These are phyloP conservation scores for Hippophae tibetana DNA, from an alignment of 306 rosid species.

Conservation along the genomic window DNA sequence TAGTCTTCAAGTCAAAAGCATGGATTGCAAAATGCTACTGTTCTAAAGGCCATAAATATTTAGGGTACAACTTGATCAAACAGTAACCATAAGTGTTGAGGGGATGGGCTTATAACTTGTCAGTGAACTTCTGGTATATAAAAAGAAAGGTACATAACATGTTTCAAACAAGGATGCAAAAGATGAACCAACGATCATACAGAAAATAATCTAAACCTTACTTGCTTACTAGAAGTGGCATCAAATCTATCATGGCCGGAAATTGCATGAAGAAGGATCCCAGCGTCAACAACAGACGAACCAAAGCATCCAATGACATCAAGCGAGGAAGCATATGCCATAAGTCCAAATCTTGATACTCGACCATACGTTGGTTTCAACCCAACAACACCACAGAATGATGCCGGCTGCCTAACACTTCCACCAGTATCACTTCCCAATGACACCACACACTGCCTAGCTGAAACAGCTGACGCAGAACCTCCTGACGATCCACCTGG, in stretches of 20 bases:
- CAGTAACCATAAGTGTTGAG: too few species aligned
- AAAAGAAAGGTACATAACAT: too few species aligned
- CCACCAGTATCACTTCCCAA: conserved; percentile 99
- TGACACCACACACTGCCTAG: conserved; percentile 81
- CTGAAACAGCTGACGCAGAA: conserved; percentile 97
- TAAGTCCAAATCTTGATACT: conserved; percentile 86
- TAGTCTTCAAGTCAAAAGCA: not conserved
- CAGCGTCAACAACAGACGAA: conserved; percentile 79
- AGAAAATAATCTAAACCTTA: conserved; percentile 11
- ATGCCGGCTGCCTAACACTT: conserved; percentile 98
- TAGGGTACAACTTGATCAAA: too few species aligned
- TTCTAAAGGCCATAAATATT: not conserved
- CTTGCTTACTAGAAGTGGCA: conserved; percentile 84
- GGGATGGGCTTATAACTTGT: too few species aligned
- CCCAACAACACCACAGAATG: conserved; percentile 95
- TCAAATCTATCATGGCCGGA: conserved; percentile 86
- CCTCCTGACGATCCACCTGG: conserved; percentile 99
- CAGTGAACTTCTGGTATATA: too few species aligned
- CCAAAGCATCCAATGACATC: conserved; percentile 98
- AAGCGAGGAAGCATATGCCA: conserved; percentile 95
- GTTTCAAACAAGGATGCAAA: not conserved
- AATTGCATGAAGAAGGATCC: conserved; percentile 79
- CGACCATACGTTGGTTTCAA: conserved; percentile 96
- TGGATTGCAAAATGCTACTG: not conserved
- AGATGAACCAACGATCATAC: not conserved